Conservation (phyloP, 2,329 filamentous ascomycete genomes). For the Trichoderma sp. region DNA sequence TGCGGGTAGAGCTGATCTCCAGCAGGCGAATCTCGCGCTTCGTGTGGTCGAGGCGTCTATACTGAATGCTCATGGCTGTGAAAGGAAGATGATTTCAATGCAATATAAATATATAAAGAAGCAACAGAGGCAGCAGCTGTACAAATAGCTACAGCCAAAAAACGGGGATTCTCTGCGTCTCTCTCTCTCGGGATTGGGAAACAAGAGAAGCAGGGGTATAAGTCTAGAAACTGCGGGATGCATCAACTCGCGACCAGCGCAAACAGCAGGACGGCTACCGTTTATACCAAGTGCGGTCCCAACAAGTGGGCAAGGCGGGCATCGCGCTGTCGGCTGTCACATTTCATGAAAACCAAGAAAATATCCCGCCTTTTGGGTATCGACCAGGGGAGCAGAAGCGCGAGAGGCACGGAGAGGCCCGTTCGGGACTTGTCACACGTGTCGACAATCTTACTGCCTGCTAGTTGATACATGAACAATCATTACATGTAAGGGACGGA, state of each 20-base stretch:
- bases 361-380: slow-evolving; percentile 9
- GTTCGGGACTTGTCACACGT: slow-evolving; percentile 24
- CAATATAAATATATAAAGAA: background rate
- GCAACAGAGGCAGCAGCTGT: background rate
- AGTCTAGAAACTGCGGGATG: slow-evolving; percentile 19
- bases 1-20: slow-evolving; percentile 13
- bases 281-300: slow-evolving; percentile 22
- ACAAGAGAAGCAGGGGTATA: slow-evolving; percentile 11
- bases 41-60: slow-evolving; percentile 16
- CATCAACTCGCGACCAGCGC: slow-evolving; percentile 24
- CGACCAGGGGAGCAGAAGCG: slow-evolving; percentile 13
- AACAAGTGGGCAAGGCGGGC: slow-evolving; percentile 8
- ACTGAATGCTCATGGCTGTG: slow-evolving; percentile 17
- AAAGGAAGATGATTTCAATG: no score
- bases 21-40: slow-evolving; percentile 23
- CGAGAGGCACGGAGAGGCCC: slow-evolving; percentile 15
- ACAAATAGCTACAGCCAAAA: background rate
- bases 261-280: slow-evolving; percentile 22
- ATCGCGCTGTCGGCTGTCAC: slow-evolving; percentile 19
- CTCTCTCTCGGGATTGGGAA: background rate
- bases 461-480: background rate
- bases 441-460: slow-evolving; percentile 25
- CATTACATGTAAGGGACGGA: slow-evolving; percentile 18
- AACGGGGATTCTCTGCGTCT: background rate
- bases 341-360: background rate